Evolutionary conservation across 805 yeast species (phyloP), one percentile per base, ranked within the genome.

Genomic region (Saccharomycodes ludwigii): DNA sequence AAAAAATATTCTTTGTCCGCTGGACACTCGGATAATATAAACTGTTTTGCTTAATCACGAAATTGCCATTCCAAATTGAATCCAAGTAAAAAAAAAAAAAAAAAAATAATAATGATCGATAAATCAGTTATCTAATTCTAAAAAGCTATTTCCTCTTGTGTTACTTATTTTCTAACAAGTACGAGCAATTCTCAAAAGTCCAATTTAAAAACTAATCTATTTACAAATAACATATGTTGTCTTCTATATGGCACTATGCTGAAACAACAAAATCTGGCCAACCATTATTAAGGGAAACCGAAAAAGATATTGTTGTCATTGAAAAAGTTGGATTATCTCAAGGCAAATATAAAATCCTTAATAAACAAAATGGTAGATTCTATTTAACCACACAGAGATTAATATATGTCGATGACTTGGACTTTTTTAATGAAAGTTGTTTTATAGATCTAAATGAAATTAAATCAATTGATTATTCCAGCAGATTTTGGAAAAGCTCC

Each of bases 381-480:
- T 85, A 85, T 50, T 56, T 88, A 19, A 86, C 97, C 0, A 70
- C 74, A 23, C 65, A 66, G 34, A 56, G 96, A 28, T 51, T 88
- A 2, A 73, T 85, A 9, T 88, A 76, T 50, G 69, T 86, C 9
- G 86, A 79, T 43, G 68, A 71, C 34, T 42, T 13, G 5, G 36
- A 41, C 13, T 66, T 71, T 1, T 46, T 46, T 3, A 44, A 48
- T 5, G 48, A 59, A 34, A 71, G 81, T 3, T 48, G 77, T 3
- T 63, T 63, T 2, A 36, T 77, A 4, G 61, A 61, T 15, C 48
- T 77, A 19, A 47, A 50, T 13, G 64, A 60, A 29, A 52, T 76
- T 4, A 49, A 45, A 2, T 38, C 47, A 1, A 39, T 65, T 0
- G 73, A 65, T 12, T 57, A 58, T 30, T 52, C 61, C 5, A 52